Percentiles rank a stretch among this genome's conserved stretches.
Conservation (phyloP, 2,329 filamentous ascomycete genomes). For the Cylindrodendrum hubeiense region DNA sequence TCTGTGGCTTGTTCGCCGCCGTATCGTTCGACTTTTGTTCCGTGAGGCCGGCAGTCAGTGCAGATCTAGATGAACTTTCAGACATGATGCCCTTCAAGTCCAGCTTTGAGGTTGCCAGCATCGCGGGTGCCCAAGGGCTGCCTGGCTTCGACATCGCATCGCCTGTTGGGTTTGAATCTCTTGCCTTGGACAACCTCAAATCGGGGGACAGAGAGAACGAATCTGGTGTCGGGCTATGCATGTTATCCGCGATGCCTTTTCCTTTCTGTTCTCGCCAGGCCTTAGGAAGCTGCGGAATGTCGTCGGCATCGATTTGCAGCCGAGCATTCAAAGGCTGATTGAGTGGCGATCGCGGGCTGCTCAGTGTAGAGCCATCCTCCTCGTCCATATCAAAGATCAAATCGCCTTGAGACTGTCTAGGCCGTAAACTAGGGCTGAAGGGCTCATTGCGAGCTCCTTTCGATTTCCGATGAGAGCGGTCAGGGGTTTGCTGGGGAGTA, state of each 20-base stretch:
- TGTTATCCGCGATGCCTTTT: conserved; percentile 35
- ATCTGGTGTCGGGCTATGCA: conserved; percentile 27
- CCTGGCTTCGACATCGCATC: conserved; percentile 35
- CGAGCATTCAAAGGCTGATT: conserved; percentile 32
- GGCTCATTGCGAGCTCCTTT: conserved; percentile 65
- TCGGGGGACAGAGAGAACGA: conserved; percentile 38
- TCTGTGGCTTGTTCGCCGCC: conserved; percentile 52
- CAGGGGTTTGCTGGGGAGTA: conserved; percentile 54
- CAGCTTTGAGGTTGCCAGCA: conserved; percentile 71
- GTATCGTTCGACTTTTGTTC: conserved; percentile 61
- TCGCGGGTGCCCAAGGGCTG: conserved; percentile 64
- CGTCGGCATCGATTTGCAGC: conserved; percentile 43
- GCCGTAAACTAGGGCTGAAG: conserved; percentile 75
- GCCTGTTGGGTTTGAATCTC: conserved; percentile 8
- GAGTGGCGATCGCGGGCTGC: conserved; percentile 46
- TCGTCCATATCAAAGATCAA: conserved; percentile 97
- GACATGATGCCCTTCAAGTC: conserved; percentile 84
- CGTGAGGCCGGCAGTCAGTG: conserved; percentile 66
- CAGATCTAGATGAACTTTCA: conserved; percentile 65
- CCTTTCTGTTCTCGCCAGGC: conserved; percentile 48
- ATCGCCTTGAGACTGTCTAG: conserved; percentile 77
- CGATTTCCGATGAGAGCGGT: conserved; percentile 61
- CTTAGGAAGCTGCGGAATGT: conserved; percentile 46
- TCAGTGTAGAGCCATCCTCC: conserved; percentile 60
- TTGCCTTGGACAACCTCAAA: conserved; percentile 21